These are phyloP conservation scores for Solanum bulbocastanum DNA, from an alignment of 257 asterid genomes.

Conservation along the genomic window DNA sequence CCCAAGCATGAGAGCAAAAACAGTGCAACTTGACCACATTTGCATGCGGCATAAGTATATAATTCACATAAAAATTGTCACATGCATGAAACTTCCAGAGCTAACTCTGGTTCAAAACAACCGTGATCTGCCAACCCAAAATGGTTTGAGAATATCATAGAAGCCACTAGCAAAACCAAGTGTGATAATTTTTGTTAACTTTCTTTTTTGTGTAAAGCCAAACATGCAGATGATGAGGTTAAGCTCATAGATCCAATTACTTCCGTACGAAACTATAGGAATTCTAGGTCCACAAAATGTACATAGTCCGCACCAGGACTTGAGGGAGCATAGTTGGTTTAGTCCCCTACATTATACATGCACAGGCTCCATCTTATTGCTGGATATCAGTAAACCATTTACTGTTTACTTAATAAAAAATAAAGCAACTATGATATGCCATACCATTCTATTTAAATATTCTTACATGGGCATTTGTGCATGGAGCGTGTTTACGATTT, in stretches of 20 bases:
- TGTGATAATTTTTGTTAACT: not conserved
- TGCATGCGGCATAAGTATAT: too few species aligned
- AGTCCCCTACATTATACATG: not conserved
- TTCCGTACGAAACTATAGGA: not conserved
- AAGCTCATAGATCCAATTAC: not conserved
- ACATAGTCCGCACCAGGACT: not conserved
- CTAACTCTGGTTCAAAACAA: not conserved
- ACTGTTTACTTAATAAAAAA: not conserved
- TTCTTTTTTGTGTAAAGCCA: not conserved
- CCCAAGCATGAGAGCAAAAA: too few species aligned
- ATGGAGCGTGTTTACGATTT: not conserved
- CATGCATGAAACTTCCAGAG: not conserved
- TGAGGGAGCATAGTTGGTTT: not conserved
- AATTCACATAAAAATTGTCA: not conserved
- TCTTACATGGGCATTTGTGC: not conserved
- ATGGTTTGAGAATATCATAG: not conserved
- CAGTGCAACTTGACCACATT: too few species aligned
- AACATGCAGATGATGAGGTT: not conserved
- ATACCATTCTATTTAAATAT: not conserved
- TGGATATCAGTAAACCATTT: not conserved
- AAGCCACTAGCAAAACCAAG: not conserved
- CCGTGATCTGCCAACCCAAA: not conserved
- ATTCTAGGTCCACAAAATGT: not conserved
- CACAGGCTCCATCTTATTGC: not conserved
- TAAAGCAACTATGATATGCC: not conserved